A percentile compares a stretch with the other conserved stretches of the same genome.
Evolutionary conservation across 306 rosid genomes (phyloP).

Genomic region (Fragaria ananassa): DNA sequence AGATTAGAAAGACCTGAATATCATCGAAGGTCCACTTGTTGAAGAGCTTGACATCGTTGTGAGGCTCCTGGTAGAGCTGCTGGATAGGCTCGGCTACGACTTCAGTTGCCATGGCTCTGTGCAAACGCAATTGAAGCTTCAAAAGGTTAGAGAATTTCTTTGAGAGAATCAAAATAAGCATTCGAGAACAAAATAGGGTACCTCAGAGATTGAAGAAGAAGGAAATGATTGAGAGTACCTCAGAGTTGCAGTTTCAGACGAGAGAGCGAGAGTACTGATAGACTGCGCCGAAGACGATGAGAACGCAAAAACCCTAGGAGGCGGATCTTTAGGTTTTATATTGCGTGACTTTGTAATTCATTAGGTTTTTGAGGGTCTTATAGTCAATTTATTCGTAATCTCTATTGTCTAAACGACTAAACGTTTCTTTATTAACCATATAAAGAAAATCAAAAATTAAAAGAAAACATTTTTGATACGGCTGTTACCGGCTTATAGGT

Average conservation of each 20-base stretch:
- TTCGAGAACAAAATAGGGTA: neutral
- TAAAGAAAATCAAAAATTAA: no score
- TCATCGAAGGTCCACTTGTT: conserved; percentile 75
- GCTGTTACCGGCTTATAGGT: no score
- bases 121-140: neutral
- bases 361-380: neutral
- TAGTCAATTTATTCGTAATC: neutral
- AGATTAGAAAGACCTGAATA: conserved; percentile 30
- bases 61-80: conserved; percentile 1
- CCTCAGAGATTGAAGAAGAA: neutral
- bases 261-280: neutral
- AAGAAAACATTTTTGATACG: no score
- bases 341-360: neutral
- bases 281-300: neutral
- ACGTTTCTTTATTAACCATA: no score
- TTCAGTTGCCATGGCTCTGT: conserved; percentile 18
- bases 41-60: conserved; percentile 59
- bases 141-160: neutral
- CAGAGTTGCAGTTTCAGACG: neutral
- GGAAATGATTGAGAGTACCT: neutral
- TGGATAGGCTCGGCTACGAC: neutral
- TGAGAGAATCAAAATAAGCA: neutral
- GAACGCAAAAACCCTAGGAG: neutral
- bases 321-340: neutral
- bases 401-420: no score